Evolutionary conservation across 2,329 filamentous ascomycete species (phyloP).

Genomic region (Didymella exigua): DNA sequence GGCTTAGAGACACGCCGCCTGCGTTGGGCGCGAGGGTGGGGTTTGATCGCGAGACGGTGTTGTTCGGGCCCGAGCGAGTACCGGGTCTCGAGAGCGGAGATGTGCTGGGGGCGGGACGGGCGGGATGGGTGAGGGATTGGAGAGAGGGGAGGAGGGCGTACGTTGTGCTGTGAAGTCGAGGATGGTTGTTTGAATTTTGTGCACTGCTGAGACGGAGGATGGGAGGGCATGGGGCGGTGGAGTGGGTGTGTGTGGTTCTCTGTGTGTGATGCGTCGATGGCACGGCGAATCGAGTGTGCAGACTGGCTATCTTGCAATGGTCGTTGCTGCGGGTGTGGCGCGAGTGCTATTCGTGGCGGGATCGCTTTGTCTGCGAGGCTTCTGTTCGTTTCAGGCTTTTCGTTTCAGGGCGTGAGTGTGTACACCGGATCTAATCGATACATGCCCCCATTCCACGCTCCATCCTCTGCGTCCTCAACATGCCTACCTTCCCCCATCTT

Average conservation of each 20-base stretch:
- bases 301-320: no score
- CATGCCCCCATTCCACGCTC: background rate
- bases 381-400: background rate
- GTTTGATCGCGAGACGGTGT: slow-evolving; percentile 4
- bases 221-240: no score
- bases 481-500: background rate
- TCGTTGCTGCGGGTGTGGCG: no score
- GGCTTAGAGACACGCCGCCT: slow-evolving; percentile 3
- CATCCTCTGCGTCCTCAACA: background rate
- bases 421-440: background rate
- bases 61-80: slow-evolving; percentile 2
- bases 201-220: no score
- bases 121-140: background rate
- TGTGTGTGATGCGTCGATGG: no score
- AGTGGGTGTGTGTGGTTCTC: no score
- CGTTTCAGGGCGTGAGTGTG: no score
- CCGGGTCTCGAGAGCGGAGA: no score
- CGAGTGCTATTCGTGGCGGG: background rate
- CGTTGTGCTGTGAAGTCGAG: background rate
- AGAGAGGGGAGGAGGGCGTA: slow-evolving; percentile 3
- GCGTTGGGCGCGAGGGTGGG: slow-evolving; percentile 4
- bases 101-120: background rate
- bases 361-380: background rate
- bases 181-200: background rate
- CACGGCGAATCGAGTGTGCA: no score